phyloP scores from a whole-genome alignment of 2,329 filamentous ascomycete genomes.

The Fusarium miscanthi region DNA sequence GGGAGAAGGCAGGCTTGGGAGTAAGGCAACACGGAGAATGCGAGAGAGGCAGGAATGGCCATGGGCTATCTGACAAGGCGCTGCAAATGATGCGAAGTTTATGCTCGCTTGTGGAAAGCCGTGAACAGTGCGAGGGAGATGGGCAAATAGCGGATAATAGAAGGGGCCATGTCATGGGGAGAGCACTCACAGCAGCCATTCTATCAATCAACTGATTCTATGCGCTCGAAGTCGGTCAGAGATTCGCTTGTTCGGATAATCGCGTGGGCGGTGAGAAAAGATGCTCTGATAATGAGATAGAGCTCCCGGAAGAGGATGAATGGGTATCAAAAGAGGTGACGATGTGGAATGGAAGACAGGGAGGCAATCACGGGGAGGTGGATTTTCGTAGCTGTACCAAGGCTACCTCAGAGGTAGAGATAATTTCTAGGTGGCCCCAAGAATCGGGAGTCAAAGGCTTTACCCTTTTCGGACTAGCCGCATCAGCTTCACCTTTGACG shows the following conservation, averaged over 20 bases:
- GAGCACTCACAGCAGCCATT: conserved; percentile 57
- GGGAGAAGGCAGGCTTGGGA: conserved; percentile 20
- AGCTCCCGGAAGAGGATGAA: conserved; percentile 40
- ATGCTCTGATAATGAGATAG: conserved; percentile 33
- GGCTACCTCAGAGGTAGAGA: conserved; percentile 47
- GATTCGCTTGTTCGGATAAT: conserved; percentile 34
- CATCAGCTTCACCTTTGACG: conserved; percentile 25
- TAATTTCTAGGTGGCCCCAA: conserved; percentile 51
- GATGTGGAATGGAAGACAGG: conserved; percentile 46
- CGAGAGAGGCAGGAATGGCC: background rate
- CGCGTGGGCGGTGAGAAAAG: conserved; percentile 24
- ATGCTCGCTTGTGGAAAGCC: conserved; percentile 1
- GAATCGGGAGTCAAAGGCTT: conserved; percentile 33
- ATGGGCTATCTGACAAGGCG: background rate
- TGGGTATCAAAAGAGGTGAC: conserved; percentile 50
- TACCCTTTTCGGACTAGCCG: conserved; percentile 38
- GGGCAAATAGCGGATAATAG: conserved; percentile 23
- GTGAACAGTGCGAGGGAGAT: conserved; percentile 15
- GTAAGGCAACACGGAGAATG: background rate
- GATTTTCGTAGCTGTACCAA: conserved; percentile 50
- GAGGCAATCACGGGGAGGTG: conserved; percentile 47
- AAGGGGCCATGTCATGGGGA: conserved; percentile 34
- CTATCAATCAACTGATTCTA: conserved; percentile 51
- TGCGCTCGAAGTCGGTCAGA: conserved; percentile 42
- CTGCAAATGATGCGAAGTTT: conserved; percentile 10